phyloP scores from a whole-genome alignment of 371 early-diverging fungal genomes.

The Circinella umbellata region DNA sequence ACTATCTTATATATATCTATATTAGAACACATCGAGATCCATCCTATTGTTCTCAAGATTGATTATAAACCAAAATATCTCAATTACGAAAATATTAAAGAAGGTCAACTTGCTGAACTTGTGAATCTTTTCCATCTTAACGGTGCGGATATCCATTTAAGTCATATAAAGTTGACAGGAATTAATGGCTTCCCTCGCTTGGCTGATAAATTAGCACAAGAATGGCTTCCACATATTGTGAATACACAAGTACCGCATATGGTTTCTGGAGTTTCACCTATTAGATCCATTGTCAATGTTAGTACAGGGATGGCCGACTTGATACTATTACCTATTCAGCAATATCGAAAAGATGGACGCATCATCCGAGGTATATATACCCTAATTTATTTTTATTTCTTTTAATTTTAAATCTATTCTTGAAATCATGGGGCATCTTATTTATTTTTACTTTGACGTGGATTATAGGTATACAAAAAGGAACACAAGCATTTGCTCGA shows the following conservation, averaged over 20 bases:
- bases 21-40: slow-evolving; percentile 69
- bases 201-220: slow-evolving; percentile 62
- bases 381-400: not conserved
- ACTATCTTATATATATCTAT: no score
- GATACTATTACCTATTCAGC: slow-evolving; percentile 90
- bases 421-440: not conserved
- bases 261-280: slow-evolving; percentile 90
- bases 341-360: slow-evolving; percentile 92
- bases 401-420: not conserved
- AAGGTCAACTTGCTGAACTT: slow-evolving; percentile 84
- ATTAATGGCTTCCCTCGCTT: slow-evolving; percentile 68
- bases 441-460: no score
- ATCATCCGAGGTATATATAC: slow-evolving; percentile 70
- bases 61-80: slow-evolving; percentile 97
- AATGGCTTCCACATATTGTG: slow-evolving; percentile 91
- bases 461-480: slow-evolving; percentile 72
- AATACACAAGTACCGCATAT: slow-evolving; percentile 88
- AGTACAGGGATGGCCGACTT: slow-evolving; percentile 93
- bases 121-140: slow-evolving; percentile 94
- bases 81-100: slow-evolving; percentile 72
- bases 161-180: slow-evolving; percentile 76
- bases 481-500: slow-evolving; percentile 87
- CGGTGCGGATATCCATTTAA: slow-evolving; percentile 85
- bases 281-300: slow-evolving; percentile 88
- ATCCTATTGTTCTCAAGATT: slow-evolving; percentile 82